Conservation (phyloP, 257 asterid genomes). For the Cinchona pubescens region DNA sequence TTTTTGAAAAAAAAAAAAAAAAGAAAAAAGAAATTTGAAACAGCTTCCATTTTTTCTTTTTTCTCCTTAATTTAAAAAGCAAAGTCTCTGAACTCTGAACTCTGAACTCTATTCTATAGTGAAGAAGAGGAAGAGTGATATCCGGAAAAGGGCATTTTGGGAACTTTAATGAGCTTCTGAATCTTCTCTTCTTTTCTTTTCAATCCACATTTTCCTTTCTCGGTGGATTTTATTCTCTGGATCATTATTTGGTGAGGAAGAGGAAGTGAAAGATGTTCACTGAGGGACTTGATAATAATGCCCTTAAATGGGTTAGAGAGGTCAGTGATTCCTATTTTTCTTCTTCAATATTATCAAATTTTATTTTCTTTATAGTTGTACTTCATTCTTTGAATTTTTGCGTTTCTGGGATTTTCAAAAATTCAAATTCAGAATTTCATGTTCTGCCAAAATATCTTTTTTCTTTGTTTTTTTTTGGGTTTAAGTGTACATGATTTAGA, state of each 20-base stretch:
- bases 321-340: slow-evolving; percentile 20
- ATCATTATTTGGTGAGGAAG: not conserved
- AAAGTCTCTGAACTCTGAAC: not conserved
- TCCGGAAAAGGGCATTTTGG: not conserved
- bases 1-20: not conserved
- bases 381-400: not conserved
- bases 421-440: not conserved
- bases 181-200: not conserved
- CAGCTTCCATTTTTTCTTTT: not conserved
- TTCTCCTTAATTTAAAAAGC: not conserved
- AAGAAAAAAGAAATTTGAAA: too few species aligned
- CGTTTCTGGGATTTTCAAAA: not conserved
- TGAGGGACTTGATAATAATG: slow-evolving; percentile 46
- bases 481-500: too few species aligned
- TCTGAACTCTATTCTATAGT: not conserved
- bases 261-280: slow-evolving; percentile 39
- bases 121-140: not conserved
- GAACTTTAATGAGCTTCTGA: not conserved
- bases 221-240: not conserved
- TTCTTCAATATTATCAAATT: not conserved
- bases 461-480: not conserved
- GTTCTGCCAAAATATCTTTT: not conserved
- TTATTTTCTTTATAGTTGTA: not conserved
- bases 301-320: slow-evolving; percentile 56
- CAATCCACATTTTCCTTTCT: not conserved